Percentiles rank a stretch among this genome's conserved stretches.
These are phyloP conservation scores for Aspergillus floridensis DNA, from an alignment of 2,329 filamentous ascomycete genomes.

Conservation along the genomic window DNA sequence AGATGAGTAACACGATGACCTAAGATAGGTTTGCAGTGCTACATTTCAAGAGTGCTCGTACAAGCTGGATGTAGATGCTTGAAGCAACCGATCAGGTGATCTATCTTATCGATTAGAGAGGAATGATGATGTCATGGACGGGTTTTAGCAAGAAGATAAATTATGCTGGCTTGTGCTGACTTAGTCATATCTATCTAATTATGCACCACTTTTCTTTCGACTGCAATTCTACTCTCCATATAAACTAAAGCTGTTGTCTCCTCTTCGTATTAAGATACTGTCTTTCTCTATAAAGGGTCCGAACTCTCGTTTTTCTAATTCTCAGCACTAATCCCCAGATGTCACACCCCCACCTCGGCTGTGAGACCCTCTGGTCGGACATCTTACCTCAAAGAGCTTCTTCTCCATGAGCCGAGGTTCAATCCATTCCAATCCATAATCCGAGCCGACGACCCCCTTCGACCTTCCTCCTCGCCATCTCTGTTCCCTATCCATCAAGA, in stretches of 20 bases:
- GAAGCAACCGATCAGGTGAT: neutral
- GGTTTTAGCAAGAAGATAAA: neutral
- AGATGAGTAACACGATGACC: neutral
- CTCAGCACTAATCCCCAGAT: neutral
- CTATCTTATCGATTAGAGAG: neutral
- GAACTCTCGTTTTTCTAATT: too few species aligned
- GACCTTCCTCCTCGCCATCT: neutral
- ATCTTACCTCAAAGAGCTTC: neutral
- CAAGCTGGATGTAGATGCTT: neutral
- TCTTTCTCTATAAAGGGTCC: too few species aligned
- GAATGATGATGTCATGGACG: conserved; percentile 2
- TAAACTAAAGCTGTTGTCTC: too few species aligned
- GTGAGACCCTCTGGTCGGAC: neutral
- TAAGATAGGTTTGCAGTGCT: too few species aligned
- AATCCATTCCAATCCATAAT: neutral
- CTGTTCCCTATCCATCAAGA: neutral
- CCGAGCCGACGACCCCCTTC: neutral
- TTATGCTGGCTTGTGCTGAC: neutral
- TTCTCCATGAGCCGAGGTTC: neutral
- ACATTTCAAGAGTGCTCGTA: neutral
- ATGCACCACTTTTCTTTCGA: neutral
- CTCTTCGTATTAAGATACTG: too few species aligned
- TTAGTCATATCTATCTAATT: neutral
- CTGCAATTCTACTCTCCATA: neutral
- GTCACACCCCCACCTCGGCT: neutral